Conservation (phyloP, 108 stramenopile genomes). For the Cylindrotheca fusiformis region DNA sequence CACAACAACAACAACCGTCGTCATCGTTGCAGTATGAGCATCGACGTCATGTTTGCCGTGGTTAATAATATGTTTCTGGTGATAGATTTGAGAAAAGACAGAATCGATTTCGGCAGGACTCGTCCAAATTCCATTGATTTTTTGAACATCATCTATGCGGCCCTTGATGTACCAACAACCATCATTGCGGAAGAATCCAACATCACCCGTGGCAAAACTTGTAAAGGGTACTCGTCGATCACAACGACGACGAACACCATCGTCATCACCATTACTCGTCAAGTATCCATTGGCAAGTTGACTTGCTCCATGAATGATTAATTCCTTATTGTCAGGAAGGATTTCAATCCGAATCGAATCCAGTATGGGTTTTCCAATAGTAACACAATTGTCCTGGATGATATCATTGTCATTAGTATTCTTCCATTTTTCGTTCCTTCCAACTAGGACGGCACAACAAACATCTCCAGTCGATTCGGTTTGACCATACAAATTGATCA, state of each 20-base stretch:
- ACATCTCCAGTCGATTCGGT: slow-evolving; percentile 42
- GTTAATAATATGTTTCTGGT: background rate
- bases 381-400: slow-evolving; percentile 24
- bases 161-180: slow-evolving; percentile 37
- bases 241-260: background rate
- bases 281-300: slow-evolving; percentile 28
- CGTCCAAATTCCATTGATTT: slow-evolving; percentile 41
- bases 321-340: background rate
- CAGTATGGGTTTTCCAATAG: slow-evolving; percentile 34
- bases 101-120: slow-evolving; percentile 32
- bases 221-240: slow-evolving; percentile 2
- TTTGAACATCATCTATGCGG: slow-evolving; percentile 33
- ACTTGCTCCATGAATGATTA: background rate
- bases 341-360: slow-evolving; percentile 2
- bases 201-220: slow-evolving; percentile 37
- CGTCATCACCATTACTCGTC: background rate
- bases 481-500: slow-evolving; percentile 47
- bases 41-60: too few relatives aligned
- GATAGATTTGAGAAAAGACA: slow-evolving; percentile 23
- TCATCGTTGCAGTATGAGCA: background rate
- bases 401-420: background rate
- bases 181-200: slow-evolving; percentile 35
- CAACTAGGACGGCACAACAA: slow-evolving; percentile 30
- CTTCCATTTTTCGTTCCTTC: background rate
- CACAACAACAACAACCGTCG: slow-evolving; percentile 13